Evolutionary conservation across 805 yeast genomes (phyloP), one percentile per base, ranked within the genome.

Genomic region (Candida pseudofarinosa): DNA sequence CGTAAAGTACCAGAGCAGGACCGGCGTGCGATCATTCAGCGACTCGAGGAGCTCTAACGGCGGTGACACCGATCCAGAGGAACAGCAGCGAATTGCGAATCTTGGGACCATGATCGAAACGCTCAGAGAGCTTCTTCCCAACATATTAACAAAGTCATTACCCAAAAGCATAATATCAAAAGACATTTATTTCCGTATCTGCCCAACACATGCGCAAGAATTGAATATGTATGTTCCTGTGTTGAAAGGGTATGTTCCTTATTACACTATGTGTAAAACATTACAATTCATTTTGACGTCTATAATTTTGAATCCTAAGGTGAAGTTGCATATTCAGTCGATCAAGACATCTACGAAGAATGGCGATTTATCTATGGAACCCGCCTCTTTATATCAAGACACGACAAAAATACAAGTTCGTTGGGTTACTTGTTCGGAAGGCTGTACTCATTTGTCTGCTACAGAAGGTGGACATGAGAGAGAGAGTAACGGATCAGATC

Each of bases 361-460:
- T 13, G 46, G 54, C 2, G 69, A 64, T 23, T 53, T 55, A 10
- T 14, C 16, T 13, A 10, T 23, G 12, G 33, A 37, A 8, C 17
- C 36, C 13, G 56, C 56, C 40, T 59, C 67, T 31, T 57, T 71
- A 2, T 68, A 67, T 35, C 63, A 60, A 3, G 61, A 62, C 40
- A 60, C 80, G 3, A 73, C 81, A 4, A 79, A 79, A 48, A 62
- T 81, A 8, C 62, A 71, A 35, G 58, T 81, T 12, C 67, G 81
- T 45, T 81, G 85, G 84, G 62, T 71, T 33, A 80, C 84, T 1
- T 79, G 84, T 50, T 56, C 64, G 4, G 74, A 71, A 31, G 76
- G 76, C 2, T 79, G 85, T 52, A 51, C 51, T 4, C 83, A 80
- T 59, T 59, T 79, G 34, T 48, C 54, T 3, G 46, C 40, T 19